Evolutionary conservation across 2,329 filamentous ascomycete genomes (phyloP), one percentile per base, ranked within the genome.

Genomic region (Calonectria leucothoes): DNA sequence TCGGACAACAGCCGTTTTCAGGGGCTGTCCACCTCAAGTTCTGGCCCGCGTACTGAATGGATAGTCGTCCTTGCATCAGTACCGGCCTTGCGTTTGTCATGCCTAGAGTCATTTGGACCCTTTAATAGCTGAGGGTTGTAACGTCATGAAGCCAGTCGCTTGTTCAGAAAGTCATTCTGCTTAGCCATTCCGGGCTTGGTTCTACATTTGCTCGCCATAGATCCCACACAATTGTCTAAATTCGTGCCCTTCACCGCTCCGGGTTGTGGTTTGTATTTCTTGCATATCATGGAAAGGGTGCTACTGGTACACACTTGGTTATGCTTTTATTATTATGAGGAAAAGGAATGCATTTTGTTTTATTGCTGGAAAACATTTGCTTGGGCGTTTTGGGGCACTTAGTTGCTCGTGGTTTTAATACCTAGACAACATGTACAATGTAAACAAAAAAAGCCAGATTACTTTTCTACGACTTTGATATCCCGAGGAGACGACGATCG

Each of bases 61-160:
- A 79, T 80, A 80, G 78, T 80, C 79, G 72, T 78, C 78, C 78
- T 77, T 23, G 59, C 64, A 49, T 71, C 67, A 69, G 61, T 65
- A 49, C 45, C 57, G 45, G 39, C 20, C 17, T 25, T 42, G 57
- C 67, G 52, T 48, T 48, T 27, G 68, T 61, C 42, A 25, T 33
- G 69, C 29, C 14, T 48, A 31, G 64, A 51, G 65, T 63, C 49
- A 55, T 68, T 69, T n/a, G 35, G 67, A 33, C 29, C 64, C 59
- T 33, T 49, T 52, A n/a, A 35, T 20, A 17, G 23, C 31, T 61
- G 33, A 15, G 17, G 31, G 35, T 42, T 5, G n/a, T 17, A 17
- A 31, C 27, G 29, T 20, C 15, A 37, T 29, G 29, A 42, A 37
- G 64, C 45, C 45, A 49, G 27, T 57, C 52, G 48, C 48, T 51